Base-by-base conservation (phyloP, 352 stramenopile species). In the Globisporangium middletonii region DNA sequence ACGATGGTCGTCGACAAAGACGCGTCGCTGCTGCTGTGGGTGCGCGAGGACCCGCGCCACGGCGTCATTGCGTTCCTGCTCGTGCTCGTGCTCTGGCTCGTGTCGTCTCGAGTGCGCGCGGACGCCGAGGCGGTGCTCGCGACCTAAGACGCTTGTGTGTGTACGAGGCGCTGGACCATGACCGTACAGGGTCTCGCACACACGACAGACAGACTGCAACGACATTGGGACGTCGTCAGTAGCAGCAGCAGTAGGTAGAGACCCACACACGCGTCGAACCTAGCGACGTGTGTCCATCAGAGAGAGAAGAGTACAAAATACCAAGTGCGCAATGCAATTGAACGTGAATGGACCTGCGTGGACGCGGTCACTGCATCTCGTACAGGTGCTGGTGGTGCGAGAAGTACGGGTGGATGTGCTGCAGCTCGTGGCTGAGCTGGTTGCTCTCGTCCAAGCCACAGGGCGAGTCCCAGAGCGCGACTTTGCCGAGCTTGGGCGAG, bases 1-100 rank as follows among this genome's bases (percentile, higher is more conserved):
- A 56, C 33, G 33, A 9, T 66, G 11, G 33, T 68, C 2, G 47
- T 72, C 15, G 69, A 84, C 50, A 90, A 89, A 63, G 73, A 83
- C 19, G 83, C 74, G 8, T 93, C 83, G 8, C 57, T 93, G 27
- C 53, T 90, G 16, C 70, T 71, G 1, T 93, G 83, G 83, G 59
- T 89, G 50, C 59, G 67, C 12, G 80, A 90, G 55, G 83, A 93
- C 60, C 50, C 73, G 42, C 76, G 80, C n/a, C 79, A 93, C 48
- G 70, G 72, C 11, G 49, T 86, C 26, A 89, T 93, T 53, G 55
- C 71, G 9, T 52, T 73, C 3, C 63, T 89, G 49, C 49, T 90
- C n/a, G 48, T 69, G 33, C 28, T 86, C 9, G 73, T 93, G 30
- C 63, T 88, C 47, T 93, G 77, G 63, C 64, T 92, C 7, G 74